Evolutionary conservation across 768 basidiomycete genomes (phyloP).

Genomic region (Collybiopsis luxurians): DNA sequence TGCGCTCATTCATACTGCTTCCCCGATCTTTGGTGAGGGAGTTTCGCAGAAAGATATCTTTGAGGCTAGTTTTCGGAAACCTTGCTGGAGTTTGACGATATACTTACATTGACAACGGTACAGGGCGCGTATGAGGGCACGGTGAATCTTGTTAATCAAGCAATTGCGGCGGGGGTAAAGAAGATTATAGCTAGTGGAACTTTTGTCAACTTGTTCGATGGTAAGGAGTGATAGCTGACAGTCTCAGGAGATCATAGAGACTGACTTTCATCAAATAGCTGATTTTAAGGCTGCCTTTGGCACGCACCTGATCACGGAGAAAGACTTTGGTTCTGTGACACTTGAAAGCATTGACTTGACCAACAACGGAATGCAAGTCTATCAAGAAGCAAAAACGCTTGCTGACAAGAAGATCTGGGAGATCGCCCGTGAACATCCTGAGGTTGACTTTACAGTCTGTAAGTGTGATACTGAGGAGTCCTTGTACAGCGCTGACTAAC

Average conservation of each 20-base stretch:
- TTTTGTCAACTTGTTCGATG: constrained; percentile 5
- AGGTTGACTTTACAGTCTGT: constrained; percentile 10
- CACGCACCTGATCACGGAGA: background rate
- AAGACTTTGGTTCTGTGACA: constrained; percentile 10
- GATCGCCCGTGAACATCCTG: background rate
- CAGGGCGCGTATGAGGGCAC: constrained; percentile 9
- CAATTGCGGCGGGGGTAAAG: constrained; percentile 7
- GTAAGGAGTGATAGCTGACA: background rate
- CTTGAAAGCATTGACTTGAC: constrained; percentile 2
- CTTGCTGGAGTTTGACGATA: background rate
- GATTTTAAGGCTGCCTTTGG: constrained; percentile 7
- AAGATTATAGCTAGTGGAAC: constrained; percentile 12
- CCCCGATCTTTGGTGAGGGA: background rate
- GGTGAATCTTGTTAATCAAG: constrained; percentile 10
- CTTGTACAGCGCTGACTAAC: too few species aligned
- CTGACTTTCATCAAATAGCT: background rate
- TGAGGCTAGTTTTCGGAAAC: constrained; percentile 1
- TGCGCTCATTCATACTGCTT: constrained; percentile 7
- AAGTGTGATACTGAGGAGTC: too few species aligned
- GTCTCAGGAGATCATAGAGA: background rate
- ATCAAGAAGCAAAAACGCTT: constrained; percentile 4
- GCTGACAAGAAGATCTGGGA: constrained; percentile 9
- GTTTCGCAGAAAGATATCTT: background rate
- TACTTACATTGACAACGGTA: background rate
- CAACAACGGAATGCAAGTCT: constrained; percentile 1